Base-by-base conservation (phyloP, 1,284 basidiomycete genomes). In the Entoloma clypeatum region DNA sequence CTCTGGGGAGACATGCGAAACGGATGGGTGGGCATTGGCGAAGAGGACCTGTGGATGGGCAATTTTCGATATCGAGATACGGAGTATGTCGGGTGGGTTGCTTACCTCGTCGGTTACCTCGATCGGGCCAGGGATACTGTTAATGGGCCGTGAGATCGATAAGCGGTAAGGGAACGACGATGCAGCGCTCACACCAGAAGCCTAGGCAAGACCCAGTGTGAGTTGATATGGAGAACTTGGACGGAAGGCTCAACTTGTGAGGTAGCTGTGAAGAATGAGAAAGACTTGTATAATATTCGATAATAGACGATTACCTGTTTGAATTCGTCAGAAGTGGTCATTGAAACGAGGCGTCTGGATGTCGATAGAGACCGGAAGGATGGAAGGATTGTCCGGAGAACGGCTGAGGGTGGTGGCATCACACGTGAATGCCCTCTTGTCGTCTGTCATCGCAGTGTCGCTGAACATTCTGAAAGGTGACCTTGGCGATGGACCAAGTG, bases 1-100 rank as follows among this genome's bases (percentile, higher is more conserved):
- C 36, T 92, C 91, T 9, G 86, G 80, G 30, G 92, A 89, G 55
- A 94, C 86, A 65, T 99, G 96, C 33, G 86, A 87, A 70, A 93
- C 80, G 40, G 86, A 83, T 0, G 93, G 88, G 50, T 87, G 86
- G 0, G 90, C 89, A 71, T 91, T 91, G 48, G 89, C 88, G 56
- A 71, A 83, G 50, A 92, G 63, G 36, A 64, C 57, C 60, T 59
- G 25, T 32, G 30, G 25, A 9, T 1, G 17, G 5, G 25, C 13
- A n/a, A 26, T 16, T 13, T 8, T 28, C 23, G 47, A 27, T n/a
- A 25, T 18, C 14, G 18, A n/a, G 28, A 35, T 37, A 21, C 17
- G 24, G 21, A 23, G 10, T 22, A 18, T 11, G 27, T 39, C 10
- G 23, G 10, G 23, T 11, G 17, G 16, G 21, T n/a, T n/a, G 51